Percentiles rank a stretch among this genome's conserved stretches.
Evolutionary conservation across 768 basidiomycete genomes (phyloP).

Genomic region (Lanmaoa pseudosensibilis): DNA sequence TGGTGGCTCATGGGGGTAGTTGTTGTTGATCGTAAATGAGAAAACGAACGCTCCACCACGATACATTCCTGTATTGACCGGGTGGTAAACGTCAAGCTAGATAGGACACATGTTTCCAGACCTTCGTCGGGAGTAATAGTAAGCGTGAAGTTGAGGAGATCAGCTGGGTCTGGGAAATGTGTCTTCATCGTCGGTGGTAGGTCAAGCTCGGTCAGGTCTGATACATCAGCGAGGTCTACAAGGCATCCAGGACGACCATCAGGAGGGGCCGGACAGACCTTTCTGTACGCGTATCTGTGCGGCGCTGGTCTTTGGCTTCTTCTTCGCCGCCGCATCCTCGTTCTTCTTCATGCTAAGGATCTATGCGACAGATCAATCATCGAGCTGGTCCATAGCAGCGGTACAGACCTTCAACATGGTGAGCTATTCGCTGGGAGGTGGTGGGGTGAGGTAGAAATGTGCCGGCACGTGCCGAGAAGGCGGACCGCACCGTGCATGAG

Average conservation of each 20-base stretch:
- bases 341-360: slow-evolving; percentile 99
- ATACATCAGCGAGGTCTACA: slow-evolving; percentile 5
- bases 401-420: slow-evolving; percentile 46
- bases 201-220: slow-evolving; percentile 96
- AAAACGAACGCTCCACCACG: slow-evolving; percentile 92
- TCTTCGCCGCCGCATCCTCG: slow-evolving; percentile 96
- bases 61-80: slow-evolving; percentile 79
- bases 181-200: slow-evolving; percentile 96
- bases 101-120: slow-evolving; percentile 32
- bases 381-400: background rate
- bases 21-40: slow-evolving; percentile 94
- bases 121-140: slow-evolving; percentile 98
- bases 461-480: slow-evolving; percentile 34
- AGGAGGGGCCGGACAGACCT: slow-evolving; percentile 48
- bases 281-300: slow-evolving; percentile 99
- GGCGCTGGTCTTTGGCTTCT: slow-evolving; percentile 96
- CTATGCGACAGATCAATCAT: slow-evolving; percentile 42
- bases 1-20: slow-evolving; percentile 98
- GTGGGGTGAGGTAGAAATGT: slow-evolving; percentile 24
- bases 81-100: slow-evolving; percentile 2
- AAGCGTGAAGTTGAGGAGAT: slow-evolving; percentile 95
- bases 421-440: slow-evolving; percentile 11
- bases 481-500: background rate
- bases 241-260: background rate
- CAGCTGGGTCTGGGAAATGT: slow-evolving; percentile 84